phyloP scores from a whole-genome alignment of 169 alveolate genomes.

The Eimeria falciformis region DNA sequence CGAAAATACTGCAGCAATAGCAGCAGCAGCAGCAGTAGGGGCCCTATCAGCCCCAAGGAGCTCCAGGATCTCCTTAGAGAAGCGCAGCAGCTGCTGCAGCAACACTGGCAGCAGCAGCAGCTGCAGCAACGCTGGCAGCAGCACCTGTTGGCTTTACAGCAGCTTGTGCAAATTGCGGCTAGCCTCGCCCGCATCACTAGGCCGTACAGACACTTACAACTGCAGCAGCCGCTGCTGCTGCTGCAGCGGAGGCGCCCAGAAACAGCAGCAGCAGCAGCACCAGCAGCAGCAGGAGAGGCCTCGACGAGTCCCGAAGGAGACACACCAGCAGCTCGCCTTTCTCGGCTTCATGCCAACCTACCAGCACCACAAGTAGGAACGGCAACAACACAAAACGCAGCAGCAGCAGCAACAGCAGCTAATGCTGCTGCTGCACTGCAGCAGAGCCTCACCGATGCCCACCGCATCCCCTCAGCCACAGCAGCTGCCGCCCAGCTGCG shows the following conservation, averaged over 20 bases:
- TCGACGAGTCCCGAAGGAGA: no score
- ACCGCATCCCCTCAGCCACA: no score
- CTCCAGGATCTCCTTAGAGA: not conserved
- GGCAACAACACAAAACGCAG: no score
- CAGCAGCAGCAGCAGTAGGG: constrained; percentile 1
- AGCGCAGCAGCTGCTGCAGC: constrained; percentile 28
- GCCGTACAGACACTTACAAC: constrained; percentile 34
- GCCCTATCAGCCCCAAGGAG: constrained; percentile 17
- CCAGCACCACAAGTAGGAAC: not conserved
- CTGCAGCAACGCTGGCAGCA: constrained; percentile 20
- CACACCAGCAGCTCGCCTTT: not conserved
- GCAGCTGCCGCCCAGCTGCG: not conserved
- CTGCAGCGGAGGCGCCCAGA: not conserved
- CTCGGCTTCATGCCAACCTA: not conserved
- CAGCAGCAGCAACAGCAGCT: no score
- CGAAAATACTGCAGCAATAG: constrained; percentile 7
- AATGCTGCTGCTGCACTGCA: not conserved
- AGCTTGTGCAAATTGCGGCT: not conserved
- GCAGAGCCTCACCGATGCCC: not conserved
- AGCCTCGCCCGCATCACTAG: constrained; percentile 7
- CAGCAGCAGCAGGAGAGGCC: constrained; percentile 30
- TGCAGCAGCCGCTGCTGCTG: constrained; percentile 31
- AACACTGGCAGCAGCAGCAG: not conserved
- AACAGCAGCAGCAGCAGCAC: constrained; percentile 12
- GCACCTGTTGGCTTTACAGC: constrained; percentile 10